phyloP scores from a whole-genome alignment of 1,139 yeast genomes.

The Kurtzmaniella quercitrusa region DNA sequence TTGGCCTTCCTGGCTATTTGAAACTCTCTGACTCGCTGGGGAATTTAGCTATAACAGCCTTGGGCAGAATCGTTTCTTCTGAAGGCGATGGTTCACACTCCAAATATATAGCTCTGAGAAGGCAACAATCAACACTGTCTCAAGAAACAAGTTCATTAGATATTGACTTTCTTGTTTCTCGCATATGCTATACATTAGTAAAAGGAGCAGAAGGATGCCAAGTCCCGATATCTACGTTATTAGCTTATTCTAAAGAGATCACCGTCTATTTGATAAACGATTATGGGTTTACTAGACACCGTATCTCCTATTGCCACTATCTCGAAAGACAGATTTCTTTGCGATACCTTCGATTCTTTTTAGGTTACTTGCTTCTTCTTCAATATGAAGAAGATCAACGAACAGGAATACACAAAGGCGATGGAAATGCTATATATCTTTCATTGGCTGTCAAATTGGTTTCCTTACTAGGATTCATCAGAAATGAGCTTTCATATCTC shows the following conservation, averaged over 20 bases:
- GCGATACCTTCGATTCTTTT: slow-evolving; percentile 26
- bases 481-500: slow-evolving; percentile 5
- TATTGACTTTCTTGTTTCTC: slow-evolving; percentile 3
- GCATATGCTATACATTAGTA: slow-evolving; percentile 2
- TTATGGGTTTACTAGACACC: neutral
- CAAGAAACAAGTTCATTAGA: slow-evolving; percentile 2
- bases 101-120: slow-evolving; percentile 7
- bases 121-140: neutral
- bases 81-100: slow-evolving; percentile 22
- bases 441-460: slow-evolving; percentile 2
- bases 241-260: slow-evolving; percentile 4
- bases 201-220: slow-evolving; percentile 1
- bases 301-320: slow-evolving; percentile 12
- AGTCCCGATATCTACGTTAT: neutral
- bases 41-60: slow-evolving; percentile 15
- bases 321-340: slow-evolving; percentile 28
- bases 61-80: slow-evolving; percentile 23
- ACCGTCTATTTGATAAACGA: slow-evolving; percentile 4
- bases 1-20: slow-evolving; percentile 23
- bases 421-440: slow-evolving; percentile 6
- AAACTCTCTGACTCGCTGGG: slow-evolving; percentile 21
- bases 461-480: slow-evolving; percentile 5
- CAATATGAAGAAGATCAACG: slow-evolving; percentile 33
- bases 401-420: slow-evolving; percentile 3
- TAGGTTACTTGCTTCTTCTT: slow-evolving; percentile 28